Conservation (phyloP, 257 asterid genomes). For the Solanum acaule region DNA sequence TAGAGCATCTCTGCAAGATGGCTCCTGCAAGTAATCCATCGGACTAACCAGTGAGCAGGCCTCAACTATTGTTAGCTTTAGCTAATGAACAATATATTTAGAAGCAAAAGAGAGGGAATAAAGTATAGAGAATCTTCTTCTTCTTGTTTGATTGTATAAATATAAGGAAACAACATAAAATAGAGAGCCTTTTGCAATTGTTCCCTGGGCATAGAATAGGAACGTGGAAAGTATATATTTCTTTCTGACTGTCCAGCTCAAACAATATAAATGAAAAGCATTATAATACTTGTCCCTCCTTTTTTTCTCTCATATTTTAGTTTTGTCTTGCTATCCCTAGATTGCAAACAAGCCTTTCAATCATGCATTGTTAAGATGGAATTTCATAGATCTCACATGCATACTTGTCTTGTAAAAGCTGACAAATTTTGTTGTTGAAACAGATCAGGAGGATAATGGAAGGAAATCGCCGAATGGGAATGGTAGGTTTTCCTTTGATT, state of each 20-base stretch:
- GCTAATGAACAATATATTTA: neutral
- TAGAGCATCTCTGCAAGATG: neutral
- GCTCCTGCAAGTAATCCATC: neutral
- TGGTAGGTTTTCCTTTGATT: conserved; percentile 33
- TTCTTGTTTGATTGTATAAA: neutral
- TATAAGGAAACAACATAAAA: neutral
- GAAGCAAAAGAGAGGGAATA: neutral
- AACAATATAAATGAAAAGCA: neutral
- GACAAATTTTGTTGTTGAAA: conserved; percentile 8
- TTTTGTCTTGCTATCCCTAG: neutral
- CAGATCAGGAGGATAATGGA: conserved; percentile 98
- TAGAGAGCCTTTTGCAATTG: neutral
- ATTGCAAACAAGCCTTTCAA: neutral
- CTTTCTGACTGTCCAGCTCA: neutral
- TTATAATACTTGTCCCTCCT: neutral
- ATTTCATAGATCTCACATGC: neutral
- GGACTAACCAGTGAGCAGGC: neutral
- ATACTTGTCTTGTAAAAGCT: neutral
- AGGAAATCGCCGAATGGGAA: conserved; percentile 98
- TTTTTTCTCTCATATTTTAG: neutral
- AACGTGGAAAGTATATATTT: neutral
- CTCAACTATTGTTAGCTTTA: neutral
- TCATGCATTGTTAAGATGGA: neutral
- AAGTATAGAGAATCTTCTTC: neutral
- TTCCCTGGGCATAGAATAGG: neutral